These are phyloP conservation scores for Quercus parvula DNA, from an alignment of 306 rosid genomes.

Conservation along the genomic window DNA sequence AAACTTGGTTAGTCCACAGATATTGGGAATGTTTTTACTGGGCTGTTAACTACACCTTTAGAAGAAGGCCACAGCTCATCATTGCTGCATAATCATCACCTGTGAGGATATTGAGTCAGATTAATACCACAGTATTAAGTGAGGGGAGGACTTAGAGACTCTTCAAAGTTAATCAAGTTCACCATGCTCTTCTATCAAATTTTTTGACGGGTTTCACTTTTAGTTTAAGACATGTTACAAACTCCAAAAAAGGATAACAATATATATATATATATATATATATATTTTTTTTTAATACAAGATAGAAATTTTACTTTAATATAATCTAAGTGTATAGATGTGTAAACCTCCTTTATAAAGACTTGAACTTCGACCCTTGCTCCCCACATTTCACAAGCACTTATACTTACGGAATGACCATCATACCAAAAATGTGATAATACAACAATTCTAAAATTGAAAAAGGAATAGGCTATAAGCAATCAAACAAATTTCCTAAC, in stretches of 20 bases:
- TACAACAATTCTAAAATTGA: not conserved
- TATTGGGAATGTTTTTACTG: conserved; percentile 35
- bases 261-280: no score
- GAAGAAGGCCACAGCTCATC: conserved; percentile 73
- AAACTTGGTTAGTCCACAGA: conserved; percentile 37
- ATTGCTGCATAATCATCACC: conserved; percentile 72
- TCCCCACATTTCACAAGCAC: rapidly evolving
- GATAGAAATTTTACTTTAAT: no score
- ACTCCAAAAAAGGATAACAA: not conserved
- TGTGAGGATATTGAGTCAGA: no score
- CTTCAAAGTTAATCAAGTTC: no score
- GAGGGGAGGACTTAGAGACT: no score
- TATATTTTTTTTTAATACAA: no score
- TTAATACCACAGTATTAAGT: no score
- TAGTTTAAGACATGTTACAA: not conserved
- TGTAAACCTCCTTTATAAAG: rapidly evolving
- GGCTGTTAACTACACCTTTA: conserved; percentile 44
- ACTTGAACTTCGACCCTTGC: no score
- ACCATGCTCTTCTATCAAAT: not conserved
- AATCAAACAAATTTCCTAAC: conserved; percentile 26
- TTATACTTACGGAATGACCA: no score
- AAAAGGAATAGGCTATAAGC: conserved; percentile 2
- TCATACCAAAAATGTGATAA: no score
- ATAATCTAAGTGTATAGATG: no score
- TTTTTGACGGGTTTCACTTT: not conserved